phyloP scores from a whole-genome alignment of 257 asterid species.

The Nicotiana benthamiana region DNA sequence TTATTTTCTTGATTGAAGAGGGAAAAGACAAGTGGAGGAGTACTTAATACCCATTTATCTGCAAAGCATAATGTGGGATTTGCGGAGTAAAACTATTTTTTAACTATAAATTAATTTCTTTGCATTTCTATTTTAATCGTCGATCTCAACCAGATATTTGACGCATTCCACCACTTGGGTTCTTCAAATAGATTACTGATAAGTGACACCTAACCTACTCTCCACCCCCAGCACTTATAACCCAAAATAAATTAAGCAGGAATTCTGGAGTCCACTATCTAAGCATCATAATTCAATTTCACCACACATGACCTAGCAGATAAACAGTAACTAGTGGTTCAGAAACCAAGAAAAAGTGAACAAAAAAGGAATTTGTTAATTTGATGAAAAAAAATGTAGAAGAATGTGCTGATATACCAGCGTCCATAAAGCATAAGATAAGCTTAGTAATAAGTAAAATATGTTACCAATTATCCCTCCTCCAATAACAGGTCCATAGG shows the following conservation, averaged over 20 bases:
- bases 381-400: background rate
- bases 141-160: background rate
- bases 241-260: background rate
- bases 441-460: background rate
- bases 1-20: background rate
- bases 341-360: background rate
- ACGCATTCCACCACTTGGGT: background rate
- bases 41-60: background rate
- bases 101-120: background rate
- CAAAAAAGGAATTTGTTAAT: background rate
- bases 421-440: background rate
- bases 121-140: background rate
- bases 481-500: constrained; percentile 73
- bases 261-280: background rate
- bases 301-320: background rate
- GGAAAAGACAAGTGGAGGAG: background rate
- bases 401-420: background rate
- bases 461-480: constrained; percentile 64
- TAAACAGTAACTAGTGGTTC: background rate
- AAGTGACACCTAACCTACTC: background rate
- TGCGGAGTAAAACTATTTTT: background rate
- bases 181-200: background rate
- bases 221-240: background rate
- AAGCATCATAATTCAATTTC: background rate
- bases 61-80: background rate